Base-by-base conservation (phyloP, 371 early-diverging fungal species). In the Mucor indicus region DNA sequence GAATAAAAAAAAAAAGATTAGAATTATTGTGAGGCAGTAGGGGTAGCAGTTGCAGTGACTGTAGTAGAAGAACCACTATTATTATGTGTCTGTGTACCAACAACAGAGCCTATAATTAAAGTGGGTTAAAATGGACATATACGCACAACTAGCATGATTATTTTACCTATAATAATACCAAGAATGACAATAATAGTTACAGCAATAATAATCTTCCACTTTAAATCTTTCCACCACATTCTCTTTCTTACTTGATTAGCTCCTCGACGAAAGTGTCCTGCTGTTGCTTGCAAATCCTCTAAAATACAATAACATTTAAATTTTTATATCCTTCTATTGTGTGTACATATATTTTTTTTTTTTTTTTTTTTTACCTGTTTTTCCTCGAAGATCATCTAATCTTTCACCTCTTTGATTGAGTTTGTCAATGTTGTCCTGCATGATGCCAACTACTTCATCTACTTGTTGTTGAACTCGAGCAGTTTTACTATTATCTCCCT, bases 211-310 rank as follows among this genome's bases (percentile, higher is more conserved):
- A 93, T 77, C 69, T 87, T 91, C 81, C 91, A 84, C 76, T 93
- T 96, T 79, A 93, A 87, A 63, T 96, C 91, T 69, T 90, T 91
- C 95, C 94, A 94, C 94, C 95, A 94, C 85, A 86, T 86, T 67
- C 79, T 71, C 64, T 79, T 79, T 25, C 86, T 69, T 7, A 92
- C 91, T 50, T 78, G 72, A 37, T 84, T 86, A 39, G 95, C 95
- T 35, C 93, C 93, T 44, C 82, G 78, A 39, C 84, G 84, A 72
- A 96, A 96, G 53, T 90, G 85, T 22, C 74, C 58, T 0, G 94
- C 64, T 42, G 88, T 87, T 40, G 83, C 76, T 38, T 90, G 83
- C 41, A 96, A 80, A 60, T 91, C 86, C 68, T 91, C 91, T 83
- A 46, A 27, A 32, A 17, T 21, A 31, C 22, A 2, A 25, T 27